phyloP scores from a whole-genome alignment of 371 early-diverging fungal genomes.

The Mucor irregularis region DNA sequence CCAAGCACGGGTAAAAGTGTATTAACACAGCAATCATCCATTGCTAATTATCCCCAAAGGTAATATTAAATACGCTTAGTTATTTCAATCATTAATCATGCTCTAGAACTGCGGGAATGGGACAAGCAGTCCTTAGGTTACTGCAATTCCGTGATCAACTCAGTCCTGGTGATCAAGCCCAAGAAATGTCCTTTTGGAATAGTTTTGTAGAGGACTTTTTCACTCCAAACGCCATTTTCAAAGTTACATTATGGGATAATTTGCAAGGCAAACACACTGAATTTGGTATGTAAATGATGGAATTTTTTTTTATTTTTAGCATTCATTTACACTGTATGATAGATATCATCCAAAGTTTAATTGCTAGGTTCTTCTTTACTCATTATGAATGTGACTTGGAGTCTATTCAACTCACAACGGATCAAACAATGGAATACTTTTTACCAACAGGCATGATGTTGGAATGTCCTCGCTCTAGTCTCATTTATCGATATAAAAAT shows the following conservation, averaged over 20 bases:
- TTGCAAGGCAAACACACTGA: not conserved
- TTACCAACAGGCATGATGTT: not conserved
- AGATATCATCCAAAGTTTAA: not conserved
- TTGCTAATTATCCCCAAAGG: not conserved
- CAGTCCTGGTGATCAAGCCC: not conserved
- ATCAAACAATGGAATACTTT: slow-evolving; percentile 2
- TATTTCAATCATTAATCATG: not conserved
- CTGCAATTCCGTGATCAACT: slow-evolving; percentile 2
- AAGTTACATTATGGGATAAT: not conserved
- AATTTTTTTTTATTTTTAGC: not conserved
- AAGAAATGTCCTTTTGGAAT: not conserved
- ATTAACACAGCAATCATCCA: not conserved
- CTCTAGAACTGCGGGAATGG: not conserved
- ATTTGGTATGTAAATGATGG: not conserved
- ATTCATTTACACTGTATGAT: not conserved
- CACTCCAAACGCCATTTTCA: not conserved
- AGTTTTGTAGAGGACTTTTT: not conserved
- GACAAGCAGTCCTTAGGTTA: not conserved
- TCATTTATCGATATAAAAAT: not conserved
- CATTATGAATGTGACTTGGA: not conserved
- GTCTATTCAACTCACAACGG: not conserved
- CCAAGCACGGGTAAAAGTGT: no score
- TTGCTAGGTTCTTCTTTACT: not conserved
- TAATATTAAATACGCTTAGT: not conserved
- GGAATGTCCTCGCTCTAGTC: not conserved